A percentile compares a stretch with the other conserved stretches of the same genome.
These are phyloP conservation scores for Capsella bursapastoris DNA, from an alignment of 345 rosid genomes.

Conservation along the genomic window DNA sequence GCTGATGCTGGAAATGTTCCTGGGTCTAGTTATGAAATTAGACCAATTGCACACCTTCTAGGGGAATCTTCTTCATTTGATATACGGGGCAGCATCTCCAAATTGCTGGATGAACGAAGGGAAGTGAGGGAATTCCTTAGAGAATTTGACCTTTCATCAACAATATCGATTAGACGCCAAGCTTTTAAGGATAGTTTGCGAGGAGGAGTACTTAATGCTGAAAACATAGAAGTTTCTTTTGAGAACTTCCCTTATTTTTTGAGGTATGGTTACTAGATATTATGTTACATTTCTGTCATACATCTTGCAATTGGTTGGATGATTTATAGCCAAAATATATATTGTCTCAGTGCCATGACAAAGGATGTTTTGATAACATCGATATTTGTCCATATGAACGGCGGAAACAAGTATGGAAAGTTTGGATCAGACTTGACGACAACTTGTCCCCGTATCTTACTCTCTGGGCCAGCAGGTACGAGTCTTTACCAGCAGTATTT, in stretches of 20 bases:
- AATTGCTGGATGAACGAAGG: constrained; percentile 63
- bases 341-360: constrained; percentile 74
- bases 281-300: constrained; percentile 16
- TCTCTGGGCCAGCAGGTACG: constrained; percentile 96
- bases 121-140: constrained; percentile 60
- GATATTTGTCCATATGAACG: constrained; percentile 79
- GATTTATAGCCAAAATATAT: constrained; percentile 29
- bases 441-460: constrained; percentile 78
- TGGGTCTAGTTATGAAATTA: constrained; percentile 59
- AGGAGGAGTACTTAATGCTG: constrained; percentile 69
- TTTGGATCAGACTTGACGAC: constrained; percentile 76
- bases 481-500: constrained; percentile 5
- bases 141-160: constrained; percentile 56
- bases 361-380: constrained; percentile 82
- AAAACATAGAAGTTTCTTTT: constrained; percentile 73
- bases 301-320: constrained; percentile 6
- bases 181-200: constrained; percentile 70
- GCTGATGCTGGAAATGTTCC: constrained; percentile 59
- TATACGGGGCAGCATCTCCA: constrained; percentile 59
- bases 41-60: constrained; percentile 70
- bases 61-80: constrained; percentile 64
- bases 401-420: constrained; percentile 68
- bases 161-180: constrained; percentile 65
- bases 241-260: constrained; percentile 83
- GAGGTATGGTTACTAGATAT: constrained; percentile 59